Evolutionary conservation across 2,329 filamentous ascomycete species (phyloP), one percentile per base, ranked within the genome.

Genomic region (Fusarium robinianum): DNA sequence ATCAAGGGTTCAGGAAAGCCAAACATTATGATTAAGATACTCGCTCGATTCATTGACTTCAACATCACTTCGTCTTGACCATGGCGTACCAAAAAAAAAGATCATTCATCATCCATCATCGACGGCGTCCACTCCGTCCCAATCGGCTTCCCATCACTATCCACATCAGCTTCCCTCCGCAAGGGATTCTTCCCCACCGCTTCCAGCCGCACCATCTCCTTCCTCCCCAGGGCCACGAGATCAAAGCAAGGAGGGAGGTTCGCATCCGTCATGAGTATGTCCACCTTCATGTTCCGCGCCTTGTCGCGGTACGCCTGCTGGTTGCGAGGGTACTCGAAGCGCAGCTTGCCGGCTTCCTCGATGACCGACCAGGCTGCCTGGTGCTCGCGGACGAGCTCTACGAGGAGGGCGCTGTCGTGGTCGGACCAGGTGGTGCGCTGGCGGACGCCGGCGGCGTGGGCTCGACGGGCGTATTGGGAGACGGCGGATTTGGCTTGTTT

Each of bases 301-400:
- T 77, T 78, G 68, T 82, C 79, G 6, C 79, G 77, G 43, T 78
- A 71, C 5, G 76, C 74, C 61, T 81, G 78, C 64, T 81, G 78
- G 54, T 75, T 72, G 35, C 78, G 75, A 2, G 60, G 59, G 11
- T 63, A 52, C 29, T 76, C 66, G 40, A 79, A 79, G 2, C 42
- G 44, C 12, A 67, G 21, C 0, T 56, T 55, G 18, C 68, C 63
- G 5, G 56, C 26, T 17, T 49, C 56, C 44, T 68, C 52, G 3
- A 71, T 71, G 24, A 9, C n/a, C 29, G 66, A 36, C 67, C 67
- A 71, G 6, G 38, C 39, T 12, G 60, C 62, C 11, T 55, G 41
- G 14, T 42, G 52, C 11, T 55, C 35, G 31, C 64, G 57, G 22
- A 80, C 69, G 36, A 73, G 67, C 6, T 64, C 51, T 21, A 79